Evolutionary conservation across 2,329 filamentous ascomycete species (phyloP).

Genomic region (Dactylellina cionopaga): DNA sequence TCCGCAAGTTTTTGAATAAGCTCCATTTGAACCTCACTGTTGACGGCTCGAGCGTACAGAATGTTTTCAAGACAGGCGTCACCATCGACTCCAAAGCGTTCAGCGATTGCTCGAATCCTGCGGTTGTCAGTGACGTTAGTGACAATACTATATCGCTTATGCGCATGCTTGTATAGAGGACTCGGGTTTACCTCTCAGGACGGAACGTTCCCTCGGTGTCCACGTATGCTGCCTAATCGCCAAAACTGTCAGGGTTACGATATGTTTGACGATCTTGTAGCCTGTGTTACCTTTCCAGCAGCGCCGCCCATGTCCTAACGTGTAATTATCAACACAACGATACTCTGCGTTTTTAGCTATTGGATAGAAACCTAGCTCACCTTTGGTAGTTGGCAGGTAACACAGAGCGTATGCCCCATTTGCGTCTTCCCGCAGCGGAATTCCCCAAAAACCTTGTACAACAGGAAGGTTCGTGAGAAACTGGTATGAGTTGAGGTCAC

Average conservation of each 20-base stretch:
- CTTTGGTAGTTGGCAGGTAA: constrained; percentile 69
- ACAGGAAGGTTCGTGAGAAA: neutral
- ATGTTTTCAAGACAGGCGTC: constrained; percentile 73
- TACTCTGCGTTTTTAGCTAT: constrained; percentile 13
- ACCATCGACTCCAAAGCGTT: constrained; percentile 64
- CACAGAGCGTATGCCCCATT: constrained; percentile 74
- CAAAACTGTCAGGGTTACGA: neutral
- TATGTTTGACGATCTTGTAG: neutral
- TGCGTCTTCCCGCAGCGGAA: constrained; percentile 76
- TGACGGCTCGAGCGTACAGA: constrained; percentile 71
- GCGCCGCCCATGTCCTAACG: constrained; percentile 70
- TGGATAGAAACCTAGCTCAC: constrained; percentile 51
- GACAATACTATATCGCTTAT: neutral
- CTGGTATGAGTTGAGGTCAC: neutral
- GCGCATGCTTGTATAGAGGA: neutral
- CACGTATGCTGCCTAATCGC: constrained; percentile 67
- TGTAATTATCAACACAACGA: constrained; percentile 38
- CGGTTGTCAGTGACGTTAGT: neutral
- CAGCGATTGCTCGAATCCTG: constrained; percentile 50
- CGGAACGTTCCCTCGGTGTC: constrained; percentile 74
- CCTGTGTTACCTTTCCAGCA: constrained; percentile 69
- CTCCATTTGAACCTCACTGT: constrained; percentile 74
- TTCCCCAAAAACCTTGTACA: constrained; percentile 70
- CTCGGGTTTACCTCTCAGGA: constrained; percentile 64
- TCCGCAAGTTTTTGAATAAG: constrained; percentile 70